A percentile compares a stretch with the other conserved stretches of the same genome.
Evolutionary conservation across 108 stramenopile species (phyloP).

Genomic region (Fistulifera pelliculosa): DNA sequence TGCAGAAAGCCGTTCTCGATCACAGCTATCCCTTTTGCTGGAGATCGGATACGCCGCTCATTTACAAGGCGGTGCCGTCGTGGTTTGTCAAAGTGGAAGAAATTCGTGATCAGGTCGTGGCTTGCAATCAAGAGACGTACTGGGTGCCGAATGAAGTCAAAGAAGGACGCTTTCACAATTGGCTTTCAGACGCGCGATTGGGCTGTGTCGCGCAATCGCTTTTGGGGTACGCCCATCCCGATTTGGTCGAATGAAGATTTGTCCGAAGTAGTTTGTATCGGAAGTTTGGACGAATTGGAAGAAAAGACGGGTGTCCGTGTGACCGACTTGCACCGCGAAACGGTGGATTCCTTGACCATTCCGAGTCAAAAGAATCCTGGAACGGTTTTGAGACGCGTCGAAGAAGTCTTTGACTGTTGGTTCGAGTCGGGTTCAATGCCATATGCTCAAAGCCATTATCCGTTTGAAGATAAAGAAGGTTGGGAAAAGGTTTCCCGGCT

Average conservation of each 20-base stretch:
- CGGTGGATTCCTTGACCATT: conserved; percentile 90
- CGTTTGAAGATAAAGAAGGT: conserved; percentile 95
- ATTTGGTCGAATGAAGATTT: conserved; percentile 96
- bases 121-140: conserved; percentile 93
- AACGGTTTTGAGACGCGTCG: conserved; percentile 75
- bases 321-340: conserved; percentile 93
- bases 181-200: conserved; percentile 98
- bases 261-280: conserved; percentile 89
- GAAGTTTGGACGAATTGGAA: conserved; percentile 90
- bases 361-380: conserved; percentile 92
- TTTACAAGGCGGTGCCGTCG: conserved; percentile 99
- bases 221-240: conserved; percentile 99
- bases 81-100: conserved; percentile 98
- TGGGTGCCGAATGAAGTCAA: conserved; percentile 95
- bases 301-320: conserved; percentile 78
- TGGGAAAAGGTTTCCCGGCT: conserved; percentile 98
- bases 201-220: conserved; percentile 96
- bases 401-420: conserved; percentile 99
- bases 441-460: conserved; percentile 99
- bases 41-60: conserved; percentile 98
- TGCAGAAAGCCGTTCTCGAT: conserved; percentile 84
- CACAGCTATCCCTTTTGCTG: conserved; percentile 99
- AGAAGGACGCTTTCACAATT: conserved; percentile 98
- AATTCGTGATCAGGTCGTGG: conserved; percentile 89
- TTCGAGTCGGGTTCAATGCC: conserved; percentile 99